Percentiles rank a stretch among this genome's conserved stretches.
phyloP scores from a whole-genome alignment of 192 early-diverging fungal species.

The Coemansia sp. region DNA sequence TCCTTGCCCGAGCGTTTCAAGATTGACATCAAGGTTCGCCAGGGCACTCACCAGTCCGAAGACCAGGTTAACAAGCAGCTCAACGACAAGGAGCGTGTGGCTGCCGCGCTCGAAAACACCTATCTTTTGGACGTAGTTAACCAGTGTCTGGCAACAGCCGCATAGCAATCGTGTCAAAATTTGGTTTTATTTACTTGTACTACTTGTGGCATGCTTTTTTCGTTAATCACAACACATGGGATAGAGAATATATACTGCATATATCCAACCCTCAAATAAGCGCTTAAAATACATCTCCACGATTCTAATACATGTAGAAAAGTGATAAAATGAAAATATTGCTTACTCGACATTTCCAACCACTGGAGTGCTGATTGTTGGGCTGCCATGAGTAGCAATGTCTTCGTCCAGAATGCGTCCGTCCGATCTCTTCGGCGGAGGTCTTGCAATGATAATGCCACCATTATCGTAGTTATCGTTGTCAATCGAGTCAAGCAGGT shows the following conservation, averaged over 20 bases:
- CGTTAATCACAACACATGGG: not conserved
- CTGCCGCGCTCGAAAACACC: constrained; percentile 94
- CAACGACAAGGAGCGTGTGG: constrained; percentile 98
- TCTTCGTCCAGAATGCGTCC: not conserved
- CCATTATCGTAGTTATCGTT: not conserved
- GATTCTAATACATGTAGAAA: not conserved
- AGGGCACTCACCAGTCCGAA: constrained; percentile 97
- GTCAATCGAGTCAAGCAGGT: constrained; percentile 44
- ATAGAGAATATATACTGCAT: not conserved
- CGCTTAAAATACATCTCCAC: too few relatives aligned
- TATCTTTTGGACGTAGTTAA: constrained; percentile 95
- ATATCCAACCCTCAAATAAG: not conserved
- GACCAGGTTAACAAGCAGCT: constrained; percentile 96
- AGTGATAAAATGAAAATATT: not conserved
- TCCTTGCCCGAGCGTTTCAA: constrained; percentile 90
- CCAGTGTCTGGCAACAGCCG: constrained; percentile 73
- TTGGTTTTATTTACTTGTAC: not conserved
- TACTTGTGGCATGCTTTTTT: not conserved
- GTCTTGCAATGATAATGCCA: not conserved
- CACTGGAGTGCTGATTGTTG: constrained; percentile 41
- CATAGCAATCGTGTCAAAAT: not conserved
- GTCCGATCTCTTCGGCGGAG: not conserved
- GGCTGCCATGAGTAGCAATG: constrained; percentile 12
- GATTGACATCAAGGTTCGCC: constrained; percentile 86
- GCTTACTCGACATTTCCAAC: constrained; percentile 31